Base-by-base conservation (phyloP, 2,329 filamentous ascomycete species). In the Aureobasidium sp. region DNA sequence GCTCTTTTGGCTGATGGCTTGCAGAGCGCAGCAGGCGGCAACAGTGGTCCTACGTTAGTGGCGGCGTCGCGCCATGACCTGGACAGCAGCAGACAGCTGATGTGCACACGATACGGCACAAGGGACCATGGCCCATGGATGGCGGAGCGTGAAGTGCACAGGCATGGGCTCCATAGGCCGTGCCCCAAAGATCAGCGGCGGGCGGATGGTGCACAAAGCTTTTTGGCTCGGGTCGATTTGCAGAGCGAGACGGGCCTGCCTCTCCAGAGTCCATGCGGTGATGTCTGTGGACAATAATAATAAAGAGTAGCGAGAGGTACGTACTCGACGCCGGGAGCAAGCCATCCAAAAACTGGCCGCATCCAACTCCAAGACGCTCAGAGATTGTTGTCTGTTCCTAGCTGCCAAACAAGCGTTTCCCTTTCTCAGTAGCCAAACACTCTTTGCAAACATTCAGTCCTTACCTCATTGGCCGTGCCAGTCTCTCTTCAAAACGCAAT, bases 191-290 rank as follows among this genome's bases (percentile, higher is more conserved):
- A 49, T 29, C 45, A 49, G 45, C 34, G 45, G n/a, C 24, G 4
- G 24, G 16, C 45, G 34, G 11, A 3, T 11, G 45, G 34, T 49
- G 45, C 45, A 49, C 45, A 49, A 49, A 49, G 45, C 45, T 19
- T 38, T 30, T 30, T n/a, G 24, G n/a, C 34, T 32, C 24, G 30
- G 17, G 34, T 25, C 34, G 45, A 49, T 49, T 29, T 30, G 17
- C 34, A 48, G 44, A 48, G 44, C 42, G 42, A 47, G 45, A 49
- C 38, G 45, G 45, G 21, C 29, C 29, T 47, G 42, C 44, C 21
- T 37, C 44, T 30, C 44, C 44, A 48, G 25, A 30, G 30, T 30
- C 44, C 44, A 49, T 49, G 45, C 45, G 38, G 44, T 49, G 34
- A 30, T 49, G 45, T 38, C 22, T 49, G 45, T 49, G 45, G 16